Conservation (phyloP, 352 stramenopile species). For the Globisporangium nagaii region DNA sequence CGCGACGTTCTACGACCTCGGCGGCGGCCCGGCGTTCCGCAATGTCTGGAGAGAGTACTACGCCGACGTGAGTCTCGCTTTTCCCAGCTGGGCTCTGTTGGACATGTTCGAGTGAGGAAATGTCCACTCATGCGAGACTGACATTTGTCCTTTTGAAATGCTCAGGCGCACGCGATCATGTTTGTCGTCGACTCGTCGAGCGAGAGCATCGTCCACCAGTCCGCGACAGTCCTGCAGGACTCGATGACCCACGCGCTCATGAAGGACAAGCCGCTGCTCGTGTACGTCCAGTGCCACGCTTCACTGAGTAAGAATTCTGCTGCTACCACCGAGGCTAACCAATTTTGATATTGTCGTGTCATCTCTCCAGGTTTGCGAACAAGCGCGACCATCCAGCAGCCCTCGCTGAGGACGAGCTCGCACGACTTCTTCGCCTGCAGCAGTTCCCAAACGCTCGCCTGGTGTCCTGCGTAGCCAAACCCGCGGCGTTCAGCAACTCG, state of each 20-base stretch:
- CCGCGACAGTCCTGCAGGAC: constrained; percentile 39
- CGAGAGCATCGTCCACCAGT: constrained; percentile 37
- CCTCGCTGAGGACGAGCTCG: constrained; percentile 32
- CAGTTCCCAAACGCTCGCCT: constrained; percentile 37
- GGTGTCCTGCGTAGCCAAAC: constrained; percentile 57
- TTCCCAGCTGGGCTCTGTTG: too few relatives aligned
- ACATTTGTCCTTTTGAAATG: not conserved
- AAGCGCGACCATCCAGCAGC: constrained; percentile 51
- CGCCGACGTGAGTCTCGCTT: constrained; percentile 43
- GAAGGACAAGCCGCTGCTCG: constrained; percentile 54
- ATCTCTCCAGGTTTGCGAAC: constrained; percentile 60
- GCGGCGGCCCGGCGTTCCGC: constrained; percentile 68
- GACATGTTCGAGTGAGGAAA: too few relatives aligned
- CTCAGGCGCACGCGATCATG: constrained; percentile 59
- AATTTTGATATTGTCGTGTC: too few relatives aligned
- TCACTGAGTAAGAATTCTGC: too few relatives aligned
- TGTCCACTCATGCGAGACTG: too few relatives aligned
- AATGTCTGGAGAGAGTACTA: constrained; percentile 83
- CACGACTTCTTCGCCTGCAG: constrained; percentile 27
- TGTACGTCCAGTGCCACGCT: constrained; percentile 56
- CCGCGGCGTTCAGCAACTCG: constrained; percentile 30
- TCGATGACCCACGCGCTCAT: constrained; percentile 55
- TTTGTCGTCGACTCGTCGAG: constrained; percentile 71
- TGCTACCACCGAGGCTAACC: not conserved
- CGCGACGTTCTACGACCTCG: constrained; percentile 78